Evolutionary conservation across 257 asterid genomes (phyloP), one percentile per base, ranked within the genome.

Genomic region (Plantago ovata): DNA sequence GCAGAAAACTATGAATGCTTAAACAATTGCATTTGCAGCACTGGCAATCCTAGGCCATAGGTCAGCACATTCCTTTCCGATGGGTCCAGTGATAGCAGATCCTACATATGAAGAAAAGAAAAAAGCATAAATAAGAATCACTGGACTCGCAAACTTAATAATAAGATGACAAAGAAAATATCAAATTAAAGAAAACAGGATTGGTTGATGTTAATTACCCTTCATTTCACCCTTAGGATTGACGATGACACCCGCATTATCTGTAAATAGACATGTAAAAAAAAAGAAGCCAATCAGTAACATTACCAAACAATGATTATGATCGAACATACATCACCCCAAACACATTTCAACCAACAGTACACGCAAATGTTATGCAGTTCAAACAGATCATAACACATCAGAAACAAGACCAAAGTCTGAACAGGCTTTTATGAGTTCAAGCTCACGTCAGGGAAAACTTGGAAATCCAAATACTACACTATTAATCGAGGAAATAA

Each of bases 1-100:
- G 32, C 32, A 24, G 3, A 24, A 24, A 24, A 24, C 32, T 24
- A 24, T 24, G 32, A 24, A 24, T 24, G 9, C 40, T 64, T 65
- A 69, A 64, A 81, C 82, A 10, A 81, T 81, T 13, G 84, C 86
- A 52, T 82, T 82, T 36, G 90, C 86, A 39, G 86, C 90, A 53
- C 90, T 82, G 23, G 90, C 90, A 51, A 82, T 79, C 57, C 90
- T 79, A 2, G 86, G 90, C 86, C 90, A 82, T 9, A 82, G 76
- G 70, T 82, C 90, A 75, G 90, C 90, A 65, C 90, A 82, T 60
- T 82, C 90, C 73, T 82, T 82, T 50, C 90, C 86, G 22, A 82
- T 82, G 3, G 90, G 90, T 6, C 90, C 90, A 4, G 90, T 82
- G 67, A 82, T 82, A 20, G 90, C 90, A 58, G 90, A 82, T 14